These are phyloP conservation scores for Blastocystis sp. DNA, from an alignment of 352 stramenopile species.

Conservation along the genomic window DNA sequence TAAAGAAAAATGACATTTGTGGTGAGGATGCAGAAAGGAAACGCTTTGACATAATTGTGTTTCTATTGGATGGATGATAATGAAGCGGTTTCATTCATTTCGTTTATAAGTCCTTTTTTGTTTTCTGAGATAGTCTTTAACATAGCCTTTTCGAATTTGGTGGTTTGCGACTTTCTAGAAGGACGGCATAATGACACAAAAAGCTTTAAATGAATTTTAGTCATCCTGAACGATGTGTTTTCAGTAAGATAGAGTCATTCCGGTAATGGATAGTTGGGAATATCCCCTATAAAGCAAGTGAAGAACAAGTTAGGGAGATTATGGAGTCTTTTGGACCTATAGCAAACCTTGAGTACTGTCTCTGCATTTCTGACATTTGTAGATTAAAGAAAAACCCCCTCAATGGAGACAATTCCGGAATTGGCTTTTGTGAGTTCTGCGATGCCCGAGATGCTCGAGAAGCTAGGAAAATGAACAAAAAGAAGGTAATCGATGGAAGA, in stretches of 20 bases:
- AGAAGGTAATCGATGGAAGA: conserved; percentile 30
- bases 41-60: neutral
- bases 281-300: neutral
- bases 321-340: conserved; percentile 21
- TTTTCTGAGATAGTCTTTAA: neutral
- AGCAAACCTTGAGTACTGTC: neutral
- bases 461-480: conserved; percentile 41
- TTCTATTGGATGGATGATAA: neutral
- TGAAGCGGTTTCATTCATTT: neutral
- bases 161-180: neutral
- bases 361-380: neutral
- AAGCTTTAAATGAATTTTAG: conserved; percentile 10
- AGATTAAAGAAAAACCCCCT: conserved; percentile 34
- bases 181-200: neutral
- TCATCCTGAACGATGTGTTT: conserved; percentile 36
- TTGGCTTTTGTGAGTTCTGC: conserved; percentile 32
- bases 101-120: neutral
- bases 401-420: neutral
- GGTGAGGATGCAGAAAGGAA: neutral
- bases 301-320: neutral
- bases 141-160: neutral
- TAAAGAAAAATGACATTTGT: too few species aligned
- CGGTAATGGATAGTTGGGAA: conserved; percentile 3
- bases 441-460: neutral
- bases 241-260: neutral